Evolutionary conservation across 805 yeast species (phyloP).

Genomic region (Cyberlindnera xylosilytica): DNA sequence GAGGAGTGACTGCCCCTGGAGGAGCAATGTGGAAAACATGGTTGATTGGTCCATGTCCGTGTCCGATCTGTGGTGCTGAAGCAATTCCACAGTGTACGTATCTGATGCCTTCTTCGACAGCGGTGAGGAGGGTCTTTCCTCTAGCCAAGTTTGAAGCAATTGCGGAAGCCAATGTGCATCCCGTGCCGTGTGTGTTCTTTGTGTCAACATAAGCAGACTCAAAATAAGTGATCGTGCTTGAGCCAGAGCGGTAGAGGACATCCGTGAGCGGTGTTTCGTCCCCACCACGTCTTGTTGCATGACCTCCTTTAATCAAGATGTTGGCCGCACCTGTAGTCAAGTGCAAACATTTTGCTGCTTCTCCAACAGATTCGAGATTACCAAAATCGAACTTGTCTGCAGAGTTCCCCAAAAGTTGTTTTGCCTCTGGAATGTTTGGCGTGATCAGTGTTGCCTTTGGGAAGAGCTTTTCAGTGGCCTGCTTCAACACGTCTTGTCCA

Average conservation of each 20-base stretch:
- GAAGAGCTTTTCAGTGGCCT: conserved; percentile 42
- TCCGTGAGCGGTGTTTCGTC: conserved; percentile 42
- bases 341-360: conserved; percentile 39
- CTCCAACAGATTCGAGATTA: conserved; percentile 38
- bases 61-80: conserved; percentile 40
- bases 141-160: conserved; percentile 73
- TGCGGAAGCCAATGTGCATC: conserved; percentile 82
- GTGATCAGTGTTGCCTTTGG: conserved; percentile 61
- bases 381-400: conserved; percentile 28
- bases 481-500: conserved; percentile 41
- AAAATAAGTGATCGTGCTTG: conserved; percentile 38
- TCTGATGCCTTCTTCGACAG: conserved; percentile 56
- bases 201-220: conserved; percentile 45
- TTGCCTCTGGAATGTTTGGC: conserved; percentile 74
- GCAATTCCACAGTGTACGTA: conserved; percentile 67
- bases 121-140: conserved; percentile 40
- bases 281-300: conserved; percentile 40
- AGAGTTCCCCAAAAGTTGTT: conserved; percentile 33
- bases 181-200: conserved; percentile 79
- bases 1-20: conserved; percentile 4
- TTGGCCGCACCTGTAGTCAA: conserved; percentile 41
- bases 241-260: conserved; percentile 45
- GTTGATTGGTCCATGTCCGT: conserved; percentile 73
- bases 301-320: conserved; percentile 81
- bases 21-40: conserved; percentile 45